A percentile compares a stretch with the other conserved stretches of the same genome.
phyloP scores from a whole-genome alignment of 139 green algal species.

The Tetraselmis chui region DNA sequence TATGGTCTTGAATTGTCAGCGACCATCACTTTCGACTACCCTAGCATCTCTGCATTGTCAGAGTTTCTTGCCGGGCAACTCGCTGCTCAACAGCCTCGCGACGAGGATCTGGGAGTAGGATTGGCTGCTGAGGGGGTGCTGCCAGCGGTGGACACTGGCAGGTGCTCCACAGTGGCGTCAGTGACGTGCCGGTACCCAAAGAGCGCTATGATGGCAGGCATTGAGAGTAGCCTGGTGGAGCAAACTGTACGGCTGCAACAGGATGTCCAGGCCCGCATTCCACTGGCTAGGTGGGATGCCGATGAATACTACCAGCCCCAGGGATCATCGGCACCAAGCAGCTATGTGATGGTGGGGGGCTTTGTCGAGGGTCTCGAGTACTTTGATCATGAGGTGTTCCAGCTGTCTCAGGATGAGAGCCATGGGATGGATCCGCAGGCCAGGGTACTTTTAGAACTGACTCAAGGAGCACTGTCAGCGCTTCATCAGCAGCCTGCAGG shows the following conservation, averaged over 20 bases:
- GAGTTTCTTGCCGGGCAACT: not conserved
- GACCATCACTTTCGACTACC: constrained; percentile 70
- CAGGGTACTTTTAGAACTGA: constrained; percentile 30
- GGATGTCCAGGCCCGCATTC: not conserved
- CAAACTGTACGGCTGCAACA: not conserved
- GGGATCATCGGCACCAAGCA: not conserved
- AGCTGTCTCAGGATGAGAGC: constrained; percentile 15
- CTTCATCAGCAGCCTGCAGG: not conserved
- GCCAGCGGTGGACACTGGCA: constrained; percentile 4
- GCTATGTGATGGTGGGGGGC: not conserved
- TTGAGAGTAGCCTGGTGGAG: not conserved
- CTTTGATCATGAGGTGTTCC: not conserved
- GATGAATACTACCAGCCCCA: not conserved
- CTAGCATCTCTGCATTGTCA: constrained; percentile 12
- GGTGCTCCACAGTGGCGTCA: not conserved
- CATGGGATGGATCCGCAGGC: constrained; percentile 31
- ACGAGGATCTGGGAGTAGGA: too few species aligned
- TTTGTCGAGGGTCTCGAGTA: constrained; percentile 40
- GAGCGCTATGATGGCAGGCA: not conserved
- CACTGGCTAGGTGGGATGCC: not conserved
- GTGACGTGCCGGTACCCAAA: not conserved
- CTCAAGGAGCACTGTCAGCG: not conserved
- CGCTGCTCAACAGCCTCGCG: not conserved
- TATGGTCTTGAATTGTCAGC: constrained; percentile 48
- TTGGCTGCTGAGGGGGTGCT: not conserved